phyloP scores from a whole-genome alignment of 1,284 basidiomycete species.

The Meira nashicola region DNA sequence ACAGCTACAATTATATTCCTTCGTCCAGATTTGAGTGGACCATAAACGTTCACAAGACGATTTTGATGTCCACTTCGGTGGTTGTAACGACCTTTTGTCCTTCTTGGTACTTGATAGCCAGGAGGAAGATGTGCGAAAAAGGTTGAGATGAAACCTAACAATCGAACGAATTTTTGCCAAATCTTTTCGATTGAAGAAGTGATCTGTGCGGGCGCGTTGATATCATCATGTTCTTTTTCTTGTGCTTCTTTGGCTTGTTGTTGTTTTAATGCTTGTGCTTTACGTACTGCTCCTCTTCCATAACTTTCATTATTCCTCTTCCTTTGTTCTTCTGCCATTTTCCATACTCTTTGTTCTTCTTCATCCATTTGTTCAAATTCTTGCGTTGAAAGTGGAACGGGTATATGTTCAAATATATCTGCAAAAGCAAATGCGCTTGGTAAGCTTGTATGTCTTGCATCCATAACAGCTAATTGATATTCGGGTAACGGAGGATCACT shows the following conservation, averaged over 20 bases:
- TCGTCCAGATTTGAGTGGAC: slow-evolving; percentile 71
- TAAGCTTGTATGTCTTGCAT: slow-evolving; percentile 27
- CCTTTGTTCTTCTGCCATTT: slow-evolving; percentile 15
- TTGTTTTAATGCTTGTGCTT: not conserved
- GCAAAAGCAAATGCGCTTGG: slow-evolving; percentile 31
- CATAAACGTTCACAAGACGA: slow-evolving; percentile 44
- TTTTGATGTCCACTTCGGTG: not conserved
- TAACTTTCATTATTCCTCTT: slow-evolving; percentile 21
- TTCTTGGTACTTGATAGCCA: not conserved
- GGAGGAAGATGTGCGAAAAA: slow-evolving; percentile 14
- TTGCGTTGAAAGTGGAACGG: slow-evolving; percentile 10
- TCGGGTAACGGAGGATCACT: slow-evolving; percentile 74
- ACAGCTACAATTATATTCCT: slow-evolving; percentile 79
- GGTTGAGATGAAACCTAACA: slow-evolving; percentile 6
- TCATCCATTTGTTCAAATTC: slow-evolving; percentile 7
- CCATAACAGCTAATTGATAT: slow-evolving; percentile 72
- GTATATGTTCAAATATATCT: slow-evolving; percentile 36
- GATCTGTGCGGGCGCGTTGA: not conserved
- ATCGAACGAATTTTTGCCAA: not conserved
- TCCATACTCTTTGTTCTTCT: slow-evolving; percentile 19
- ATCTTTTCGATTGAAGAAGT: not conserved
- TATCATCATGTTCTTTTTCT: not conserved
- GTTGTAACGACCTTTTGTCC: not conserved
- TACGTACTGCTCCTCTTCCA: slow-evolving; percentile 8
- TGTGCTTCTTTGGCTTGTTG: not conserved